Base-by-base conservation (phyloP, 129 eudicot genomes). In the Rutidosis leptorrhynchoides region DNA sequence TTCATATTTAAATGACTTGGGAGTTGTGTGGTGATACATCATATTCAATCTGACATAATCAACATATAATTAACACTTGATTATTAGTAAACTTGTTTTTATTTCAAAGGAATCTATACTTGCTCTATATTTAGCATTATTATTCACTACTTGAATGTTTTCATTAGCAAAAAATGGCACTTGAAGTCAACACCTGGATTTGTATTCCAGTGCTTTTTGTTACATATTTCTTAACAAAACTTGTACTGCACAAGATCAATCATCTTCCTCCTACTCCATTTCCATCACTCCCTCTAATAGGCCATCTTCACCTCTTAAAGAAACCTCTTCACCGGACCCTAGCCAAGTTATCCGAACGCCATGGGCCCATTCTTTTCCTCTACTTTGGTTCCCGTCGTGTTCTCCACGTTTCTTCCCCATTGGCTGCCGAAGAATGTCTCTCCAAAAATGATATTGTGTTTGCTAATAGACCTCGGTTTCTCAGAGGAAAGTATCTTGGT, bases 221-320 rank as follows among this genome's bases (percentile, higher is more conserved):
- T 35, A 0, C 62, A 20, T 62, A 72, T 63, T 27, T 72, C 43
- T 27, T 72, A 33, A 63, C 84, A 30, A 70, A 80, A 7, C 80
- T 58, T 45, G 21, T 72, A 7, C 57, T 72, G 22, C 80, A 59
- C 65, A 83, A 80, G 27, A 59, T 81, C 24, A 69, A 20, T 22
- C 77, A 74, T n/a, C 82, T 52, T 5, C 92, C 92, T 0, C 92
- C 92, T n/a, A 70, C 78, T 26, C 87, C 87, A 14, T 65, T 65
- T 43, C 57, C 85, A 14, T 29, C 9, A 64, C 76, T 82, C 17
- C 91, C 92, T 27, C 6, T 85, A 27, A 65, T 82, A 15, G 85
- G 92, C 64, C 92, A 85, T 40, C 80, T 82, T 54, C 79, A 85
- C 79, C 85, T 81, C 60, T 51, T 85, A 48, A 77, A 79, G 20